Percentiles rank a stretch among this genome's conserved stretches.
phyloP scores from a whole-genome alignment of 2,329 filamentous ascomycete species.

The Penicillium glabrum region DNA sequence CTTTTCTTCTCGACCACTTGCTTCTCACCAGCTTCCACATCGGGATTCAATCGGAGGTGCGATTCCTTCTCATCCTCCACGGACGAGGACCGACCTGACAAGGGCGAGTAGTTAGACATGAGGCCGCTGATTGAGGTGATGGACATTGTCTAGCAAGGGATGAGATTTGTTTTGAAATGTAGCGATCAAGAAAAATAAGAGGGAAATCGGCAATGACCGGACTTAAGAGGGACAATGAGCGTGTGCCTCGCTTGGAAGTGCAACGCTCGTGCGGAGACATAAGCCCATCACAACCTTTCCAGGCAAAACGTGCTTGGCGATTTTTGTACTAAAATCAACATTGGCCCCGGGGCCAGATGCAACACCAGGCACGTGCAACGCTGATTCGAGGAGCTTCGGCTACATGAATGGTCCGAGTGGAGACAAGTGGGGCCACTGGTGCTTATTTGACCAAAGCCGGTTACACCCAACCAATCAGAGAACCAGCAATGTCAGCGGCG shows the following conservation, averaged over 20 bases:
- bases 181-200: background rate
- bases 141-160: conserved; percentile 26
- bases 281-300: conserved; percentile 15
- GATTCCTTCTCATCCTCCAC: conserved; percentile 31
- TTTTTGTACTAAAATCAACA: background rate
- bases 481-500: background rate
- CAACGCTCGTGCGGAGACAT: conserved; percentile 14
- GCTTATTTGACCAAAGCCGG: conserved; percentile 10
- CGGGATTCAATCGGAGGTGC: conserved; percentile 16
- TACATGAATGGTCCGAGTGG: background rate
- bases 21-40: conserved; percentile 14
- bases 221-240: conserved; percentile 9
- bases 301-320: conserved; percentile 23
- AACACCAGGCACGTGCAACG: conserved; percentile 19
- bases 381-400: conserved; percentile 19
- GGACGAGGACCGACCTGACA: conserved; percentile 17
- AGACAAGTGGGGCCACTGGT: background rate
- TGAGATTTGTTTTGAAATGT: background rate
- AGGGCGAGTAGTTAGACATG: conserved; percentile 29
- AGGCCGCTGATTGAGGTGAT: conserved; percentile 29
- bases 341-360: conserved; percentile 4
- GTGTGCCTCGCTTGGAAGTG: conserved; percentile 8
- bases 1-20: conserved; percentile 23
- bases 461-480: conserved; percentile 4
- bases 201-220: background rate